phyloP scores from a whole-genome alignment of 1,139 yeast species.

The Wickerhamomyces sp. region DNA sequence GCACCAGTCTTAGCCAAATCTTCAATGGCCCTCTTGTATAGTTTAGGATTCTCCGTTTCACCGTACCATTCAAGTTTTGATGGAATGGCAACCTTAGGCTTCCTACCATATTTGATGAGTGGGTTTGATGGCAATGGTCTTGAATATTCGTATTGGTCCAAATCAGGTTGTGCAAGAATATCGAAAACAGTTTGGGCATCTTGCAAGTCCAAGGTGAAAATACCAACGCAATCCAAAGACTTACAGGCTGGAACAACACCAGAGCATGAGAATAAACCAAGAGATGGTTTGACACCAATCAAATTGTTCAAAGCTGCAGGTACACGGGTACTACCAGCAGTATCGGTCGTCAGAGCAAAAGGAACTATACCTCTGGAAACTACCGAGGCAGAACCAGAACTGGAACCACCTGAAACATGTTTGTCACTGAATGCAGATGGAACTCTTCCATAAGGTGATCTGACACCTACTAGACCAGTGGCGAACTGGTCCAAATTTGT shows the following conservation, averaged over 20 bases:
- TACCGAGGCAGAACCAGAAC: slow-evolving; percentile 91
- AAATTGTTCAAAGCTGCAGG: slow-evolving; percentile 95
- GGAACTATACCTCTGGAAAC: slow-evolving; percentile 90
- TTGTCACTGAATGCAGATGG: slow-evolving; percentile 68
- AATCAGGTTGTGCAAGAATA: slow-evolving; percentile 67
- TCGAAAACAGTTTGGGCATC: slow-evolving; percentile 81
- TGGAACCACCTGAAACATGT: slow-evolving; percentile 91
- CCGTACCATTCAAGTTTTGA: slow-evolving; percentile 69
- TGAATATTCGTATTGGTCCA: slow-evolving; percentile 73
- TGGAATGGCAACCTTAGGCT: slow-evolving; percentile 77
- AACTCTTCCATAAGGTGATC: slow-evolving; percentile 91
- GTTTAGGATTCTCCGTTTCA: slow-evolving; percentile 67
- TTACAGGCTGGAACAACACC: slow-evolving; percentile 99
- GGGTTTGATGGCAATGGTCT: slow-evolving; percentile 69
- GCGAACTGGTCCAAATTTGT: slow-evolving; percentile 96
- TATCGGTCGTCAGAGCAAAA: slow-evolving; percentile 86
- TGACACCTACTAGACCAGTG: slow-evolving; percentile 90
- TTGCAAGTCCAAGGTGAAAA: slow-evolving; percentile 67
- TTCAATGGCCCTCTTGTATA: slow-evolving; percentile 59
- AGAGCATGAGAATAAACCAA: slow-evolving; percentile 74
- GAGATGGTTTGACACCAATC: slow-evolving; percentile 88
- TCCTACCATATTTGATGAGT: slow-evolving; percentile 46
- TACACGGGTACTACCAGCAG: slow-evolving; percentile 98
- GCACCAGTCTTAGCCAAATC: slow-evolving; percentile 52
- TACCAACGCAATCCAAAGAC: slow-evolving; percentile 87